phyloP scores from a whole-genome alignment of 805 yeast species.

The Hanseniaspora lachancei region DNA sequence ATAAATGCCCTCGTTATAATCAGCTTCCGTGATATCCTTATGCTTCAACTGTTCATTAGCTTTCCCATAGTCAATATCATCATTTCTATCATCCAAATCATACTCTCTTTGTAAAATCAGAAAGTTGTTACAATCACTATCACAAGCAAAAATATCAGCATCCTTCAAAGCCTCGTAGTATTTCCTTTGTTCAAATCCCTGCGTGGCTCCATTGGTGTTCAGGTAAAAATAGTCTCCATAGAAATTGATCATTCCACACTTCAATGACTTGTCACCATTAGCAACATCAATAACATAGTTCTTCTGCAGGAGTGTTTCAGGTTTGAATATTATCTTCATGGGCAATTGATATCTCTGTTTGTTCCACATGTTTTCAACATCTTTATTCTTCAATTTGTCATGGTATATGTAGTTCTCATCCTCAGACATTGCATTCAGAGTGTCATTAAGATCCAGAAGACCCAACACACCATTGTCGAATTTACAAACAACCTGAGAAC shows the following conservation, averaged over 20 bases:
- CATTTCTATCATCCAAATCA: not conserved
- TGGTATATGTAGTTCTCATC: not conserved
- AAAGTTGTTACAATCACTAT: slow-evolving; percentile 11
- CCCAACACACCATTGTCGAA: slow-evolving; percentile 50
- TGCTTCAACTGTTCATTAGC: not conserved
- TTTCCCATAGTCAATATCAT: slow-evolving; percentile 6
- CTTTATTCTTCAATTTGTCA: slow-evolving; percentile 7
- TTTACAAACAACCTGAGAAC: slow-evolving; percentile 36
- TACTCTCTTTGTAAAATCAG: slow-evolving; percentile 12
- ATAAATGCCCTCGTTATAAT: slow-evolving; percentile 7
- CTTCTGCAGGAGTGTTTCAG: slow-evolving; percentile 37
- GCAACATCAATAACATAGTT: slow-evolving; percentile 52
- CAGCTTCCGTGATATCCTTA: slow-evolving; percentile 6
- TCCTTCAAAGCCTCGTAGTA: slow-evolving; percentile 41
- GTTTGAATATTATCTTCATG: slow-evolving; percentile 46
- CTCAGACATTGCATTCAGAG: not conserved
- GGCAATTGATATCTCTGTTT: slow-evolving; percentile 33
- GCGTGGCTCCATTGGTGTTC: slow-evolving; percentile 42
- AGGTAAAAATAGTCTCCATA: slow-evolving; percentile 20
- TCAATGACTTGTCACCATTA: slow-evolving; percentile 31
- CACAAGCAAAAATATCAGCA: slow-evolving; percentile 17
- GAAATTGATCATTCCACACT: slow-evolving; percentile 8
- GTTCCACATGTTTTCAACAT: slow-evolving; percentile 21
- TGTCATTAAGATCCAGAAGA: slow-evolving; percentile 18
- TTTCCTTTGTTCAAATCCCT: slow-evolving; percentile 39